phyloP scores from a whole-genome alignment of 176 grass and related monocot species.

The Cenchrus fungigraminus region DNA sequence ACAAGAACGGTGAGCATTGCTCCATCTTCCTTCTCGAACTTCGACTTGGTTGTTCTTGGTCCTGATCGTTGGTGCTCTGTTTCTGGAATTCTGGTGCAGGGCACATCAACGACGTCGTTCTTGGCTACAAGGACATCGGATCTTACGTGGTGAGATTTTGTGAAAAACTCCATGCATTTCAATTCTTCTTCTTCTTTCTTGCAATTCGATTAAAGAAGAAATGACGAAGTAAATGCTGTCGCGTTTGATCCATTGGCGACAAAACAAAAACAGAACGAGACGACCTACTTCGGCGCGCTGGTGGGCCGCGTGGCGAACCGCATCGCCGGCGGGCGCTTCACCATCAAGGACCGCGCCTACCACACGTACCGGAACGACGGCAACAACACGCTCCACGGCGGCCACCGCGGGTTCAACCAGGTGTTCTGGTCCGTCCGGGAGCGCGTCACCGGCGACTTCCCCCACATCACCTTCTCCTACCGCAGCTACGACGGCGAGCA shows the following conservation, averaged over 20 bases:
- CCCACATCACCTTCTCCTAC: conserved; percentile 90
- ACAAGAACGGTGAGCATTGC: conserved; percentile 61
- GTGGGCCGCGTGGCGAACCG: conserved; percentile 88
- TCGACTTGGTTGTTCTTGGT: background rate
- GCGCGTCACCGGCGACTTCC: conserved; percentile 60
- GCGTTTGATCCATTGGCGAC: too few relatives aligned
- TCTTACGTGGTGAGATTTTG: conserved; percentile 56
- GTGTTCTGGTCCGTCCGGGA: conserved; percentile 82
- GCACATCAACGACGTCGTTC: conserved; percentile 75
- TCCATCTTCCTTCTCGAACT: background rate
- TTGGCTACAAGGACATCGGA: conserved; percentile 75
- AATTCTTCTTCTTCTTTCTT: too few relatives aligned
- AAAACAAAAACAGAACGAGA: conserved; percentile 43
- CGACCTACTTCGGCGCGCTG: conserved; percentile 82
- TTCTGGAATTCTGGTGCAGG: conserved; percentile 43
- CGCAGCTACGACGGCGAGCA: conserved; percentile 94
- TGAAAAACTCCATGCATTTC: too few relatives aligned
- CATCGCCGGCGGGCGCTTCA: conserved; percentile 72
- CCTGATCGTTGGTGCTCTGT: background rate
- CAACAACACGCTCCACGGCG: conserved; percentile 83
- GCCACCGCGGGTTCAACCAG: conserved; percentile 82
- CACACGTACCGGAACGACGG: conserved; percentile 71
- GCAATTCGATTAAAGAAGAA: too few relatives aligned
- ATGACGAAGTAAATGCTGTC: too few relatives aligned
- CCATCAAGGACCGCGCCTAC: conserved; percentile 46